Evolutionary conservation across 371 early-diverging fungal genomes (phyloP), one percentile per base, ranked within the genome.

Genomic region (Mucor plumbeus): DNA sequence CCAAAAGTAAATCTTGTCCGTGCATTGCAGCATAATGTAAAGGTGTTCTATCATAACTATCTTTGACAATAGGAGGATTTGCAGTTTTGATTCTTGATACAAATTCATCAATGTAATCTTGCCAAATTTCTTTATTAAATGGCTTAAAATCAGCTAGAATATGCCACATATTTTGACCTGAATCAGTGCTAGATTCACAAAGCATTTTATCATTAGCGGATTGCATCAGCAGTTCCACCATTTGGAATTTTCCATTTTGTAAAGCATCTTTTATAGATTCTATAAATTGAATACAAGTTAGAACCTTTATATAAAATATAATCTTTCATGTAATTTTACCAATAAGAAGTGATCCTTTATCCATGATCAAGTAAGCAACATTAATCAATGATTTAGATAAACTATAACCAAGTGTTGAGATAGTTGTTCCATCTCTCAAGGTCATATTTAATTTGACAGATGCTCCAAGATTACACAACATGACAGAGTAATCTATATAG

Each of bases 401-500:
- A 54, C 74, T 74, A 47, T 74, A 74, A 6, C 74, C 70, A 33
- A 87, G 79, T 2, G 76, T 79, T 1, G 85, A 70, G 3, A 66
- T 59, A 4, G 15, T 7, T 44, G 61, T 60, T 14, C 79, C 83
- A 17, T 74, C 63, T 10, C 82, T 73, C 17, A 79, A 41, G 15
- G 57, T 40, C n/a, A 86, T 69, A 3, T 74, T 64, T 1, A 67
- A 57, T 13, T 65, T 59, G 9, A 69, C 69, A 19, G 44, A 59
- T 7, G 83, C 84, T 19, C 87, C 88, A 44, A 62, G 59, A 50
- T 83, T 77, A 48, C 77, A 81, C 7, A 88, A 73, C 84, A 86
- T 87, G 14, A 82, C 70, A 7, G 82, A 76, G 65, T 81, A 85
- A 59, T 89, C 87, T n/a, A 84, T 72, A 69, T 85, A 77, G 17